A percentile compares a stretch with the other conserved stretches of the same genome.
Conservation (phyloP, 2,329 filamentous ascomycete genomes). For the Lomentospora prolificans region DNA sequence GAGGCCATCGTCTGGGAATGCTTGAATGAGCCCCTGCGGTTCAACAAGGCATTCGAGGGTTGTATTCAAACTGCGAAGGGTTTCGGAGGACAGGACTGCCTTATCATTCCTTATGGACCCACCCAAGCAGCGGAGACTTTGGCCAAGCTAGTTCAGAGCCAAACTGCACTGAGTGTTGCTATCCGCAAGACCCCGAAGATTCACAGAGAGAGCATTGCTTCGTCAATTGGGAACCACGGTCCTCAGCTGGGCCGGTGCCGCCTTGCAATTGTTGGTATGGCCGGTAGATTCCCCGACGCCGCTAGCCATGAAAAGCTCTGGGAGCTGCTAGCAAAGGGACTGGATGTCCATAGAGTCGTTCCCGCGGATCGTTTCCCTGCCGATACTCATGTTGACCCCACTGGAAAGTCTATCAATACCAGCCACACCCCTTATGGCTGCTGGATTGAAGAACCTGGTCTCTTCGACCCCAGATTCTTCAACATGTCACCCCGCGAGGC, state of each 20-base stretch:
- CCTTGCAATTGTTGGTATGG: conserved; percentile 68
- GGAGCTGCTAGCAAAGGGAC: conserved; percentile 56
- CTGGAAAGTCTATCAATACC: conserved; percentile 58
- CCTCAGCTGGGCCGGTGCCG: conserved; percentile 44
- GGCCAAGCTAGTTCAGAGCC: conserved; percentile 28
- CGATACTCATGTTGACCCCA: conserved; percentile 55
- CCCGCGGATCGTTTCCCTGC: conserved; percentile 59
- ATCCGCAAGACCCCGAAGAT: conserved; percentile 27
- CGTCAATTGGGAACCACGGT: conserved; percentile 36
- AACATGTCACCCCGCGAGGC: conserved; percentile 76
- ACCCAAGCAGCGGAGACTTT: conserved; percentile 38
- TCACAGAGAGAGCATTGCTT: conserved; percentile 22
- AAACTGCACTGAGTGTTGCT: conserved; percentile 32
- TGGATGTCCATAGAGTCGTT: conserved; percentile 55
- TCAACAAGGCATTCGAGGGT: conserved; percentile 37
- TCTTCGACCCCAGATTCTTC: conserved; percentile 72
- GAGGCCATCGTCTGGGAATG: conserved; percentile 36
- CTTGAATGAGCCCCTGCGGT: conserved; percentile 37
- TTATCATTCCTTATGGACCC: conserved; percentile 40
- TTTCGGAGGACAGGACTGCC: conserved; percentile 28
- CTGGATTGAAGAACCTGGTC: conserved; percentile 58
- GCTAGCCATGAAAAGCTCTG: conserved; percentile 38
- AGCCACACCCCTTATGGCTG: conserved; percentile 61
- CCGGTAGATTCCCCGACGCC: conserved; percentile 33
- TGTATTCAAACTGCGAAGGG: conserved; percentile 32